Conservation (phyloP, 1,139 yeast genomes). For the Taphrina confusa region DNA sequence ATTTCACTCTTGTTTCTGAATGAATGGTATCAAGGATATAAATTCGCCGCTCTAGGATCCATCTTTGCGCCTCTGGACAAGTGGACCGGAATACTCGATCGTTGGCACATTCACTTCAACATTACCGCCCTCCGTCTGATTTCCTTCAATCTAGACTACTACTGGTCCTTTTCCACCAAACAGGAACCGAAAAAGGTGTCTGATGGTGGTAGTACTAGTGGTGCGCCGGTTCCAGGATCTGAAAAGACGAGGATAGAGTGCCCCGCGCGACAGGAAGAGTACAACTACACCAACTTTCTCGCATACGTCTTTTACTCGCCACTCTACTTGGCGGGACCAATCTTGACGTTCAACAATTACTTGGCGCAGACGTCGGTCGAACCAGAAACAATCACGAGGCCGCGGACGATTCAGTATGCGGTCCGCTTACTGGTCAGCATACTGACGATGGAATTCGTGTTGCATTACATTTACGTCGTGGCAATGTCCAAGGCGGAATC, state of each 20-base stretch:
- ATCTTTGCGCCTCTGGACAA: slow-evolving; percentile 47
- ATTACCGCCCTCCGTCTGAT: slow-evolving; percentile 81
- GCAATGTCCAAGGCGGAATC: slow-evolving; percentile 88
- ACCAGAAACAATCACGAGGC: slow-evolving; percentile 56
- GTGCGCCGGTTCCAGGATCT: no score
- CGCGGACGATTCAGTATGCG: slow-evolving; percentile 63
- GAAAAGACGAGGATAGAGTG: slow-evolving; percentile 71
- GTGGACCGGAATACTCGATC: slow-evolving; percentile 66
- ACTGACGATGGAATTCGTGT: slow-evolving; percentile 79
- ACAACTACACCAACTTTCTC: slow-evolving; percentile 62
- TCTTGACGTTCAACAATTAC: slow-evolving; percentile 88
- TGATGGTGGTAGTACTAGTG: neutral
- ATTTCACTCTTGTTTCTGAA: slow-evolving; percentile 73
- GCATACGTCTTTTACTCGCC: slow-evolving; percentile 86
- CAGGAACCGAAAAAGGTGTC: neutral
- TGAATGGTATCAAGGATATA: slow-evolving; percentile 61
- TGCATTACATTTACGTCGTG: slow-evolving; percentile 88
- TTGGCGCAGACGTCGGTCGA: slow-evolving; percentile 60
- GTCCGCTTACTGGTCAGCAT: slow-evolving; percentile 70
- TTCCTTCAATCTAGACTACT: slow-evolving; percentile 77
- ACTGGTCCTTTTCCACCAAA: slow-evolving; percentile 35
- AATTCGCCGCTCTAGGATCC: slow-evolving; percentile 51
- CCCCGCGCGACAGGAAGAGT: slow-evolving; percentile 62
- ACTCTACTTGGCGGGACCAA: slow-evolving; percentile 90
- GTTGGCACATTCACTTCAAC: slow-evolving; percentile 97